phyloP scores from a whole-genome alignment of 371 early-diverging fungal genomes.

The Capniomyces stellatus region DNA sequence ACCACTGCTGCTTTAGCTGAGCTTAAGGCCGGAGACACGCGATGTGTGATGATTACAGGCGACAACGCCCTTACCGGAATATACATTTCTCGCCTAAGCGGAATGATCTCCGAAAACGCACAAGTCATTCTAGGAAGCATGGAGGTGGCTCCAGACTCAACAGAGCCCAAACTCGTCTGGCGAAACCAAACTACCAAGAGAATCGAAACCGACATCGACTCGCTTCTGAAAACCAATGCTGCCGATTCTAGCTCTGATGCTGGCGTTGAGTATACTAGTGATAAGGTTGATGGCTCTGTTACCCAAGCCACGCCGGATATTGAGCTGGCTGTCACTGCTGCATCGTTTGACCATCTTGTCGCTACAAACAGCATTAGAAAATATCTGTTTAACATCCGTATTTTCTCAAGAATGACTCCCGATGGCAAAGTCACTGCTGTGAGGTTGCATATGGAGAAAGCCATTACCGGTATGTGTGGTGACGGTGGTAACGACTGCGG shows the following conservation, averaged over 20 bases:
- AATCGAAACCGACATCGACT: constrained; percentile 14
- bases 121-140: constrained; percentile 34
- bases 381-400: constrained; percentile 31
- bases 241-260: constrained; percentile 14
- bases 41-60: constrained; percentile 79
- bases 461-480: constrained; percentile 67
- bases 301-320: constrained; percentile 2
- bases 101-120: constrained; percentile 36
- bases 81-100: constrained; percentile 56
- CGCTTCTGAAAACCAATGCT: constrained; percentile 33
- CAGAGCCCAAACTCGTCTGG: constrained; percentile 24
- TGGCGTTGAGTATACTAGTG: constrained; percentile 19
- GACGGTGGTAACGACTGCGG: constrained; percentile 94
- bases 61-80: constrained; percentile 80
- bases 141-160: background rate
- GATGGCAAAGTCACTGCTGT: constrained; percentile 46
- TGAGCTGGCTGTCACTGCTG: constrained; percentile 54
- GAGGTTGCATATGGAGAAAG: constrained; percentile 34
- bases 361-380: constrained; percentile 22
- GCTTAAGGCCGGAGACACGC: constrained; percentile 49
- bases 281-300: constrained; percentile 1
- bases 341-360: constrained; percentile 36
- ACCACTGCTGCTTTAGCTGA: constrained; percentile 41
- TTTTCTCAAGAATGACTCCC: constrained; percentile 66
- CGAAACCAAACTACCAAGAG: constrained; percentile 29